phyloP scores from a whole-genome alignment of 805 yeast genomes.

The Saccharomycopsis microspora region DNA sequence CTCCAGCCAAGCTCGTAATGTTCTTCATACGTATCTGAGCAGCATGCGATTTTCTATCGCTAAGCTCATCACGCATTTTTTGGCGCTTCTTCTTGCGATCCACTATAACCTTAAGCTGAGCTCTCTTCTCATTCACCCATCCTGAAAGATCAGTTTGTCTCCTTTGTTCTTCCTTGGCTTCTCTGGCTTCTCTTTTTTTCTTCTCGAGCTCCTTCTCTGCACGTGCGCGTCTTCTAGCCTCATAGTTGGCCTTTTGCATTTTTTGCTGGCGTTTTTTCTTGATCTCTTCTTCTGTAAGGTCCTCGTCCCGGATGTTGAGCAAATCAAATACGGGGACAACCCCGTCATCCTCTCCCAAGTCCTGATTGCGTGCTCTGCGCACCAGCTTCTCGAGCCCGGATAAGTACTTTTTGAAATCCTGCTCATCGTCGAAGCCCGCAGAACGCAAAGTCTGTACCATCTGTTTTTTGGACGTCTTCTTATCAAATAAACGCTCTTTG shows the following conservation, averaged over 20 bases:
- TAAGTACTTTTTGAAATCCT: slow-evolving; percentile 59
- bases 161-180: slow-evolving; percentile 63
- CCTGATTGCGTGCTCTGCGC: slow-evolving; percentile 54
- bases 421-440: slow-evolving; percentile 71
- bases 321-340: slow-evolving; percentile 56
- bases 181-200: slow-evolving; percentile 47
- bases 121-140: slow-evolving; percentile 71
- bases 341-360: slow-evolving; percentile 41
- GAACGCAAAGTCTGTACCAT: slow-evolving; percentile 43
- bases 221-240: slow-evolving; percentile 75
- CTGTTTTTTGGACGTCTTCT: slow-evolving; percentile 39
- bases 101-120: slow-evolving; percentile 47
- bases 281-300: slow-evolving; percentile 65
- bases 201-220: slow-evolving; percentile 65
- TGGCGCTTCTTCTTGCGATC: slow-evolving; percentile 52
- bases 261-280: slow-evolving; percentile 82
- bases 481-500: slow-evolving; percentile 32
- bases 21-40: slow-evolving; percentile 89
- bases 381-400: slow-evolving; percentile 55
- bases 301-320: slow-evolving; percentile 75
- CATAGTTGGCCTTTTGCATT: slow-evolving; percentile 74
- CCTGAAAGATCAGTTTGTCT: slow-evolving; percentile 59
- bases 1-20: slow-evolving; percentile 77
- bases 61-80: slow-evolving; percentile 63
- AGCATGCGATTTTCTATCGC: slow-evolving; percentile 82